Evolutionary conservation across 768 basidiomycete species (phyloP), one percentile per base, ranked within the genome.

Genomic region (Psilocybe cyanescens): DNA sequence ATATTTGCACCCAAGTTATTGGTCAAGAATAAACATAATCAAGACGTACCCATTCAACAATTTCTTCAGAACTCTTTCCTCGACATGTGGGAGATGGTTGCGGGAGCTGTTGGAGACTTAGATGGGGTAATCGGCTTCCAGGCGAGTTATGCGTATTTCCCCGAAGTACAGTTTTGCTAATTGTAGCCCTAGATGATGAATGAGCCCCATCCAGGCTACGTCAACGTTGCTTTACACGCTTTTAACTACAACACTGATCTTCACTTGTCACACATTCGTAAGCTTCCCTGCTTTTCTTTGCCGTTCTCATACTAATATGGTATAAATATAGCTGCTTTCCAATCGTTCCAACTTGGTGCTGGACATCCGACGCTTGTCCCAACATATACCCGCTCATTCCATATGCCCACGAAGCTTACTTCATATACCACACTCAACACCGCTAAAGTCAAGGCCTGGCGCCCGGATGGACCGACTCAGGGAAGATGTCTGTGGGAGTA

Each of bases 221-320:
- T 97, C 61, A 85, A 90, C 56, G 78, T 97, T 4, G 81, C 94
- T 1, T 79, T 97, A 48, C 89, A 97, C 66, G 78, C 81, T 8
- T 98, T 94, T 76, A 90, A 98, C 74, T 97, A 97, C 72, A 97
- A 95, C 62, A 95, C 95, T 1, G 95, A 98, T 69, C 85, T 99
- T 12, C 96, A 97, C 67, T 81, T 98, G 39, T 83, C 87, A 3
- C 78, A 87, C 66, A 82, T 91, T 64, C 90, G 92, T 89, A 71
- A 80, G 90, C 85, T 49, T 11, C 16, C 54, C 33, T 46, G 28
- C 3, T 11, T 37, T 6, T 35, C 33, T 7, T 7, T 11, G n/a
- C 46, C 29, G 4, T 31, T 8, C 39, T 16, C 60, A 29, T 55
- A 52, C 60, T 14, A 3, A 37, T 47, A 39, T 24, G 39, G 7